phyloP scores from a whole-genome alignment of 176 grass and related monocot genomes.

The Ampelocalamus luodianensis region DNA sequence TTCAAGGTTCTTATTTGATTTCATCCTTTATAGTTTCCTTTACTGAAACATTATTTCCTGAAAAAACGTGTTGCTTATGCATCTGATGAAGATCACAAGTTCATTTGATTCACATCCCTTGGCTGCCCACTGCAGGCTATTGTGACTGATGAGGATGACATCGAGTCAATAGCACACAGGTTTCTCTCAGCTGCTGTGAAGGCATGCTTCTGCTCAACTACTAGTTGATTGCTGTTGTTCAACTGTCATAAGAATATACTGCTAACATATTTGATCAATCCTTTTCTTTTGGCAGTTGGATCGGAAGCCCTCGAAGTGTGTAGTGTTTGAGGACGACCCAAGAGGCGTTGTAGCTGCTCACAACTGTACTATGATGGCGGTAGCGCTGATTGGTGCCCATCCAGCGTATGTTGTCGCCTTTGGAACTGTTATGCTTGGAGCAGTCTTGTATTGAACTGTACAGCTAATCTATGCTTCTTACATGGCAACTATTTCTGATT shows the following conservation, averaged over 20 bases:
- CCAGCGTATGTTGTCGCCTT: slow-evolving; percentile 62
- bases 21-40: slow-evolving; percentile 20
- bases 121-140: slow-evolving; percentile 55
- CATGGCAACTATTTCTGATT: neutral
- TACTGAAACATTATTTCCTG: slow-evolving; percentile 29
- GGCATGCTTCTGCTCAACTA: slow-evolving; percentile 45
- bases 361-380: slow-evolving; percentile 97
- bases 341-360: slow-evolving; percentile 84
- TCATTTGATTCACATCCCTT: neutral
- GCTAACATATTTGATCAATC: slow-evolving; percentile 2
- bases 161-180: slow-evolving; percentile 96
- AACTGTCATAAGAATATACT: neutral
- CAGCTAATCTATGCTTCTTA: neutral
- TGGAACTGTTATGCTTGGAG: slow-evolving; percentile 14
- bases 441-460: neutral
- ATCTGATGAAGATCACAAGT: neutral
- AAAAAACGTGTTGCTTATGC: slow-evolving; percentile 7
- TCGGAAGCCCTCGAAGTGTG: slow-evolving; percentile 87
- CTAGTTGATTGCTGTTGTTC: neutral
- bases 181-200: slow-evolving; percentile 96
- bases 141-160: slow-evolving; percentile 91
- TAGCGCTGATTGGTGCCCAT: slow-evolving; percentile 84
- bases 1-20: slow-evolving; percentile 63
- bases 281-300: slow-evolving; percentile 70
- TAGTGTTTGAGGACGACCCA: slow-evolving; percentile 96